These are phyloP conservation scores for Saccharomyces hybrid DNA, from an alignment of 1,139 yeast species.

Conservation along the genomic window DNA sequence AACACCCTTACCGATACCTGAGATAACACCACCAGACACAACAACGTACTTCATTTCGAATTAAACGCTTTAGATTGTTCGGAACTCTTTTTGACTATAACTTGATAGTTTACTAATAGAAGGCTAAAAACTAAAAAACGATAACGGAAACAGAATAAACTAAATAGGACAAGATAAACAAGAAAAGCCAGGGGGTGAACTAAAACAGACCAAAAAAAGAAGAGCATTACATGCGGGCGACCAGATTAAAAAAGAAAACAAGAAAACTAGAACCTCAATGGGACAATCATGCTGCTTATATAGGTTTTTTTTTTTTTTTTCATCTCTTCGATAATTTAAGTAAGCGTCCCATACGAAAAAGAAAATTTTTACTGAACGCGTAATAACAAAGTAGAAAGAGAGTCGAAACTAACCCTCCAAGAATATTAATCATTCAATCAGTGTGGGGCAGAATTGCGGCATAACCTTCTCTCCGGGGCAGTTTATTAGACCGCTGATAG, in stretches of 20 bases:
- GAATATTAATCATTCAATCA: no score
- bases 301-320: neutral
- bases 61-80: neutral
- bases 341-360: neutral
- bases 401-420: neutral
- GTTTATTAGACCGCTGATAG: no score
- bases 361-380: neutral
- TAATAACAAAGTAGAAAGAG: neutral
- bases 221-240: neutral
- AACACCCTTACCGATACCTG: constrained; percentile 99
- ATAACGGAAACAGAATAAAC: neutral
- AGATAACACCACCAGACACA: constrained; percentile 97
- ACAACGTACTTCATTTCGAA: constrained; percentile 88
- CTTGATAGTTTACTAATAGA: no score
- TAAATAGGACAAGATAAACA: neutral
- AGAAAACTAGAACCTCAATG: neutral
- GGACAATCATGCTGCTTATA: neutral
- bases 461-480: no score
- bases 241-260: neutral
- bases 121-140: neutral
- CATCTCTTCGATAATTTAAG: neutral
- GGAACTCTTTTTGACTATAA: no score
- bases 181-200: neutral
- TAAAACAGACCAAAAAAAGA: neutral
- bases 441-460: no score